Conservation (phyloP, 495 filamentous ascomycete genomes). For the Xylaria curta region DNA sequence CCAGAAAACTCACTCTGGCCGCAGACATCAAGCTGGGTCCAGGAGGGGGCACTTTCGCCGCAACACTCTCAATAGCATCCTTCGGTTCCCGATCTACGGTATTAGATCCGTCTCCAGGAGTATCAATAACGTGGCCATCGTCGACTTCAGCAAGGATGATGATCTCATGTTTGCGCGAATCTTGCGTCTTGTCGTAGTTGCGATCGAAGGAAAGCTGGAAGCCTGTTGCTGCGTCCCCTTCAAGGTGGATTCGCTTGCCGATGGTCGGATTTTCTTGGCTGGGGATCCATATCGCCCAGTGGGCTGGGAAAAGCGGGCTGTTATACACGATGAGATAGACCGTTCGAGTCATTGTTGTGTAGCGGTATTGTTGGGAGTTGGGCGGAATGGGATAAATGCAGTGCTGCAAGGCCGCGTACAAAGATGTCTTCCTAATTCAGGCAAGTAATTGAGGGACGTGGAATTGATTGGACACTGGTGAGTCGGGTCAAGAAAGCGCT, state of each 20-base stretch:
- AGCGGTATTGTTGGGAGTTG: neutral
- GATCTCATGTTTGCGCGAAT: constrained; percentile 9
- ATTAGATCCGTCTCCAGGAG: neutral
- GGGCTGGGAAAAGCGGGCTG: constrained; percentile 23
- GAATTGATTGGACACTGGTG: neutral
- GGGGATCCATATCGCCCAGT: constrained; percentile 16
- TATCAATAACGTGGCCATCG: neutral
- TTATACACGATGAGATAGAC: constrained; percentile 26
- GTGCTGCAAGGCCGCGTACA: neutral
- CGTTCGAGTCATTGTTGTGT: constrained; percentile 15
- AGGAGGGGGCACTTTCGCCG: constrained; percentile 2
- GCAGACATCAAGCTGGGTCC: constrained; percentile 9
- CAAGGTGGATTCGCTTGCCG: constrained; percentile 20
- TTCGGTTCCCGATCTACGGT: neutral
- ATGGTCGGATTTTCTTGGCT: neutral
- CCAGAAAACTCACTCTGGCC: neutral
- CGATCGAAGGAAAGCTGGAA: constrained; percentile 20
- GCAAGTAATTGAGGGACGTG: neutral
- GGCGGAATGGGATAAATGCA: neutral
- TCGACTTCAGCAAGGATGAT: neutral
- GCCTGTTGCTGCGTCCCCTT: constrained; percentile 13
- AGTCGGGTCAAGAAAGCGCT: neutral
- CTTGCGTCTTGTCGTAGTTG: constrained; percentile 6
- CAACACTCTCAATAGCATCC: constrained; percentile 1
- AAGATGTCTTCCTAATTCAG: neutral